Base-by-base conservation (phyloP, 305 asterid genomes). In the Fraxinus greggii region DNA sequence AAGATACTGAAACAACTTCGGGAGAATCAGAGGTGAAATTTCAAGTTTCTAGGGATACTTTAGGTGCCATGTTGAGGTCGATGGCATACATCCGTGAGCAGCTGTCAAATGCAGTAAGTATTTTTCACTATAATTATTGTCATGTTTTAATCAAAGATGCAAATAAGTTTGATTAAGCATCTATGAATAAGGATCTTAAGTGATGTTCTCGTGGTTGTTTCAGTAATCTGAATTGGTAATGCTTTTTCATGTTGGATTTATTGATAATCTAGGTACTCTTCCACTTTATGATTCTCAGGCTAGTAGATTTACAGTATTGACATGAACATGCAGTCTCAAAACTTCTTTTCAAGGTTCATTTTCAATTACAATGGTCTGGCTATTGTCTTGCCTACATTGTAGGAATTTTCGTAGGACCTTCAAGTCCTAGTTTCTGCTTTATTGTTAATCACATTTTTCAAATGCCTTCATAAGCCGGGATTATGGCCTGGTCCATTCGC, bases 21-120 rank as follows among this genome's bases (percentile, higher is more conserved):
- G 95, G 94, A 80, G 96, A 91, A 88, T 90, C 96, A 67, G 95
- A 92, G 86, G 97, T 94, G 83, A 92, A 92, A 85, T 94, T 94
- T 86, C 97, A 91, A 89, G 97, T 94, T 79, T 94, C 98, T 4
- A 89, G 85, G 86, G 97, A 94, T 88, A 91, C 98, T 72, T 90
- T 92, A 80, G 95, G 92, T 78, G 98, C 98, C 85, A 90, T 94
- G 98, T 86, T 94, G 91, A 91, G 98, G 88, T 94, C 98, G 77
- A 94, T 94, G 94, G 92, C 96, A 40, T 94, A 94, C 87, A 94
- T 94, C 38, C 95, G 96, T 0, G 98, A 92, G 87, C 98, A 94
- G 87, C 97, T 94, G 67, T 91, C 93, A 1, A 89, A 81, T 88
- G 74, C 88, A 63, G 97, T 93, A 90, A 91, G 94, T 36, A 65